Base-by-base conservation (phyloP, 164 flowering plant genomes). In the Berberis vulgaris region DNA sequence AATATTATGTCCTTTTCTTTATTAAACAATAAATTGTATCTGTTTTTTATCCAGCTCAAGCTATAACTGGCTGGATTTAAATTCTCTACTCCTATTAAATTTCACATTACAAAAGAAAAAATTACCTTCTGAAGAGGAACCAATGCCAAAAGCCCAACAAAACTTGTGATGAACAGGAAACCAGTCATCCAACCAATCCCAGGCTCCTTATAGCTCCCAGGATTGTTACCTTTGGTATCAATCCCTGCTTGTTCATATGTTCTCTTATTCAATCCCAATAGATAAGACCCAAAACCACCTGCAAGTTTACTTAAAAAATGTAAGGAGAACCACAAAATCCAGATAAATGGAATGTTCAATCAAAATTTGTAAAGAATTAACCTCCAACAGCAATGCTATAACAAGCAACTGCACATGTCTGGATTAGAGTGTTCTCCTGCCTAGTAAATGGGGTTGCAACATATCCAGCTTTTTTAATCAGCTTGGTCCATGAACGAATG, bases 251-350 rank as follows among this genome's bases (percentile, higher is more conserved):
- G 81, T 75, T 81, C 86, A 69, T 88, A 92, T 58, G 87, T 88
- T 72, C 72, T 86, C 83, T 69, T 81, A 78, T 79, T 83, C 74
- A 92, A 63, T 42, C 82, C 98, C 86, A 92, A 67, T 5, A 92
- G 77, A 70, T 92, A 89, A 2, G 97, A 89, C 50, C 89, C 97
- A 76, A 89, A 88, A 10, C 98, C 98, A 60, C 98, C 98, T 92
- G 75, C 62, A 72, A 4, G 26, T 57, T 26, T 26, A 26, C 26
- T 26, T 26, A 26, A 26, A 26, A 26, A 26, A 26, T 26, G 26
- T 26, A 26, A 26, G 26, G 26, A 9, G 26, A 65, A 49, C n/a
- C 4, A 49, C 41, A 40, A 63, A 63, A 3, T 55, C 11, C 13
- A 49, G 41, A 39, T 26, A 7, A 6, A 46, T 26, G 26, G 26